Conservation (phyloP, 345 rosid genomes). For the Syzygium grande region DNA sequence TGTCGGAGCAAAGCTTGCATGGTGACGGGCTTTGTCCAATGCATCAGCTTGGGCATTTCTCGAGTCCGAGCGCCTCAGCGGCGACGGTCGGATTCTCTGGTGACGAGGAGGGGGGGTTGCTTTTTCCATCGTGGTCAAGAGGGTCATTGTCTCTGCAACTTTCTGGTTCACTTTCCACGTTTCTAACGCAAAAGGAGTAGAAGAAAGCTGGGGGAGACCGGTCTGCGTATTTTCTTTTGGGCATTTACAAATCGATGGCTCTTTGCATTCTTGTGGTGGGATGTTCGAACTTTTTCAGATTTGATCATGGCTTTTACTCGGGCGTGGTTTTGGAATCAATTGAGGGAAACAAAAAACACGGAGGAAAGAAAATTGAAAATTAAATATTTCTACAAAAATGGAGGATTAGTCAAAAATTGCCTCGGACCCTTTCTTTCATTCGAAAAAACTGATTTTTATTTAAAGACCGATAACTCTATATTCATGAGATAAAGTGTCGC, state of each 20-base stretch:
- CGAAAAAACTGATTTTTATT: background rate
- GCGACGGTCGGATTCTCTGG: background rate
- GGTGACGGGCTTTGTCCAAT: background rate
- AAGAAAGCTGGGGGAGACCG: background rate
- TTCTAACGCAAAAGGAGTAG: background rate
- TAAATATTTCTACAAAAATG: background rate
- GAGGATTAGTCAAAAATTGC: background rate
- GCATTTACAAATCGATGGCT: background rate
- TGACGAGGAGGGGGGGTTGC: background rate
- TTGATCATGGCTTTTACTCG: background rate
- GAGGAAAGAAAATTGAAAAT: background rate
- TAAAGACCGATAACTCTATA: background rate
- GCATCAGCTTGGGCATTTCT: background rate
- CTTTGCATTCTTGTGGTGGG: background rate
- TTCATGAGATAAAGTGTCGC: background rate
- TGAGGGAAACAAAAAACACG: background rate
- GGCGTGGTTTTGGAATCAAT: background rate
- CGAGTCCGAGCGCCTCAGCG: background rate
- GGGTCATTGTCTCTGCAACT: background rate
- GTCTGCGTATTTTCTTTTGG: background rate
- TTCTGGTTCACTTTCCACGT: background rate
- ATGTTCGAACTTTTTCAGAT: background rate
- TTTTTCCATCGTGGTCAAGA: background rate
- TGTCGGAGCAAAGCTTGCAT: background rate
- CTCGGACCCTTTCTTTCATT: background rate